These are phyloP conservation scores for Morella rubra DNA, from an alignment of 306 rosid species.

Conservation along the genomic window DNA sequence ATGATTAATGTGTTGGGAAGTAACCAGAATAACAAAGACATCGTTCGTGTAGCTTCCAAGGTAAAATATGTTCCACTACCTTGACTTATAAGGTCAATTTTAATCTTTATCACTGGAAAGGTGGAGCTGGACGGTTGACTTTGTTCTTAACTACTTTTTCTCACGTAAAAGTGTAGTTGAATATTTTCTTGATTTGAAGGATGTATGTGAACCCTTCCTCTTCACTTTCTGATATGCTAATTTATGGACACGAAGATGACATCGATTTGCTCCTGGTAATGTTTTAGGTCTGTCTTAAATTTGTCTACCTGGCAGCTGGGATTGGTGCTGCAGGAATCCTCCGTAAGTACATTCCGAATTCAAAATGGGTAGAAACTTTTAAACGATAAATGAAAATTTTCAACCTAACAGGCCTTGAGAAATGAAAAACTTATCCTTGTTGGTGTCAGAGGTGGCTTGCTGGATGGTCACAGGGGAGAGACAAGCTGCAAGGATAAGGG, in stretches of 20 bases:
- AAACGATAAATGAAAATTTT: too few relatives aligned
- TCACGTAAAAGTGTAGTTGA: neutral
- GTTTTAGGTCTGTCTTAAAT: constrained; percentile 64
- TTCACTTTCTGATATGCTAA: neutral
- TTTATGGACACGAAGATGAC: neutral
- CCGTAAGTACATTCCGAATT: constrained; percentile 47
- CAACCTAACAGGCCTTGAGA: neutral
- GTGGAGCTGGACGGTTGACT: constrained; percentile 4
- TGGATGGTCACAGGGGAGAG: constrained; percentile 98
- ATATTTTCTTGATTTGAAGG: neutral
- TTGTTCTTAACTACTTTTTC: neutral
- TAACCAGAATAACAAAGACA: constrained; percentile 15
- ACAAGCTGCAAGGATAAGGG: constrained; percentile 83
- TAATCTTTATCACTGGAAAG: neutral
- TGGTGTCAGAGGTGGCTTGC: constrained; percentile 72
- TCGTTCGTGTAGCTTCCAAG: constrained; percentile 31
- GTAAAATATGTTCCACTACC: constrained; percentile 11
- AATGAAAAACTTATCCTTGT: constrained; percentile 11
- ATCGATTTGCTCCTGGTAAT: constrained; percentile 20
- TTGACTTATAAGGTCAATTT: neutral
- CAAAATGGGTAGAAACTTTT: neutral
- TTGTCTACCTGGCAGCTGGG: constrained; percentile 69
- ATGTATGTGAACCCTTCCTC: neutral
- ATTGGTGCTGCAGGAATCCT: constrained; percentile 58
- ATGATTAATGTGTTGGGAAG: constrained; percentile 29